phyloP scores from a whole-genome alignment of 2,329 filamentous ascomycete species.

The Zasmidium cellare region DNA sequence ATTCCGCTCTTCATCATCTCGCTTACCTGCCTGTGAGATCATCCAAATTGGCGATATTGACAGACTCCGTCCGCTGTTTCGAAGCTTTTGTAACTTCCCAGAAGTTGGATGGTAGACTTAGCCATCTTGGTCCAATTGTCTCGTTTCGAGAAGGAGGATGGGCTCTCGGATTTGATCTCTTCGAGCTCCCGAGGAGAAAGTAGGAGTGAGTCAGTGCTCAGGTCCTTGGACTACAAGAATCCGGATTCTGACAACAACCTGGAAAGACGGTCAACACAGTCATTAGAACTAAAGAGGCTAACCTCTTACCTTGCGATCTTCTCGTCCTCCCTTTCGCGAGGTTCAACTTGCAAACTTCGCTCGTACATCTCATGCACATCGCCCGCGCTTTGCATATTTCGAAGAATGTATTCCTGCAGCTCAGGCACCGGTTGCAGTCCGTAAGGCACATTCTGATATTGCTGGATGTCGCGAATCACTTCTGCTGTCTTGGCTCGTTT shows the following conservation, averaged over 20 bases:
- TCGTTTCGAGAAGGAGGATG: constrained; percentile 14
- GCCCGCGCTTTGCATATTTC: constrained; percentile 91
- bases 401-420: constrained; percentile 93
- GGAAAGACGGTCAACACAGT: constrained; percentile 17
- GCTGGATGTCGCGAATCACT: constrained; percentile 96
- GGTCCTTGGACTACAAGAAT: constrained; percentile 45
- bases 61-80: not conserved
- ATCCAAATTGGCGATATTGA: not conserved
- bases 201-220: constrained; percentile 17
- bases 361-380: constrained; percentile 99
- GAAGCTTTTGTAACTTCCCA: constrained; percentile 5
- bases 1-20: not conserved
- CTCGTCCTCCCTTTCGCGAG: constrained; percentile 94
- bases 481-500: constrained; percentile 98
- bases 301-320: constrained; percentile 89
- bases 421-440: constrained; percentile 84
- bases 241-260: constrained; percentile 57
- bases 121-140: constrained; percentile 3
- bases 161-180: not conserved
- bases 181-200: not conserved
- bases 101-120: not conserved
- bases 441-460: constrained; percentile 98
- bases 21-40: not conserved
- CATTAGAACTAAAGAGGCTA: not conserved
- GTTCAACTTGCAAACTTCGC: constrained; percentile 89